A percentile compares a stretch with the other conserved stretches of the same genome.
Evolutionary conservation across 345 rosid genomes (phyloP).

Genomic region (Aethionema arabicum): DNA sequence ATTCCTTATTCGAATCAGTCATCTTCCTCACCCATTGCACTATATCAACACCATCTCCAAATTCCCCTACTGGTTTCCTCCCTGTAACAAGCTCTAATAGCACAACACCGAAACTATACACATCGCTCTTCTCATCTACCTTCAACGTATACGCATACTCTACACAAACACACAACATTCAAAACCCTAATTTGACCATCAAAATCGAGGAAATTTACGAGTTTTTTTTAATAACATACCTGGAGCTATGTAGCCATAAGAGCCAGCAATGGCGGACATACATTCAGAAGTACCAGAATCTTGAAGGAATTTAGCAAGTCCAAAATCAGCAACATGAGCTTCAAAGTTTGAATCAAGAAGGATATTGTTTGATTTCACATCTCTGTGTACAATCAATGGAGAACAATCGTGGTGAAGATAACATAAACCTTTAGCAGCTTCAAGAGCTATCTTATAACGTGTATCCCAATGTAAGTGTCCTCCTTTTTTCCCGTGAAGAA

Average conservation of each 20-base stretch:
- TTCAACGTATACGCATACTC: constrained; percentile 95
- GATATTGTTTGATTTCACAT: constrained; percentile 85
- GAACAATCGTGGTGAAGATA: constrained; percentile 92
- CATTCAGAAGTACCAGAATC: constrained; percentile 92
- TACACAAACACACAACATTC: constrained; percentile 36
- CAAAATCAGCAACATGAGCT: constrained; percentile 96
- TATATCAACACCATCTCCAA: constrained; percentile 95
- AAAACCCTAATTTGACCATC: not conserved
- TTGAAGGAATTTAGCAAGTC: constrained; percentile 89
- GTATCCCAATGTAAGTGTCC: constrained; percentile 90
- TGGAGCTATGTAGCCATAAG: constrained; percentile 95
- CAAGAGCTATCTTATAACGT: constrained; percentile 78
- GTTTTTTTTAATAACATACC: constrained; percentile 47
- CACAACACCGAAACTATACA: constrained; percentile 95
- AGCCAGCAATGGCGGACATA: constrained; percentile 97
- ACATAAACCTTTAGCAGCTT: constrained; percentile 87
- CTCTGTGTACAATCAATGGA: constrained; percentile 80
- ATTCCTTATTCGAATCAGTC: constrained; percentile 89
- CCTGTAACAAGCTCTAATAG: constrained; percentile 81
- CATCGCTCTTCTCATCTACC: constrained; percentile 99
- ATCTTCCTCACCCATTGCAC: constrained; percentile 93
- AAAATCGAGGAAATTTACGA: not conserved
- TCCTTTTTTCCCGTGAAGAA: constrained; percentile 88
- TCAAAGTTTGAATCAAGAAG: constrained; percentile 77
- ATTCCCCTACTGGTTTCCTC: constrained; percentile 91